Evolutionary conservation across 768 basidiomycete genomes (phyloP).

Genomic region (Chalciporus pseudorubinellus): DNA sequence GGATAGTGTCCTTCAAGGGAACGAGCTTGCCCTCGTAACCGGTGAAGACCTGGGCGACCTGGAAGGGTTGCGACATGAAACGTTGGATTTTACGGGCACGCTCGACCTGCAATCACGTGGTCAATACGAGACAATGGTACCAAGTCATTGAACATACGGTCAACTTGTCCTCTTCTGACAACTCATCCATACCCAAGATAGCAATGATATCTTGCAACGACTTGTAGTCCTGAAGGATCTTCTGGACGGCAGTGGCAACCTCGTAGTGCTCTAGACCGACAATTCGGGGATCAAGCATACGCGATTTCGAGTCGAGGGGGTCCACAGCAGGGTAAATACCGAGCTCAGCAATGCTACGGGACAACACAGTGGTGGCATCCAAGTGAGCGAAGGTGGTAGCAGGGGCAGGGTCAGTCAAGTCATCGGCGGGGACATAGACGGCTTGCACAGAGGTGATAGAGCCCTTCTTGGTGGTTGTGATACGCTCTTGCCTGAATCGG

Average conservation of each 20-base stretch:
- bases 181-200: conserved; percentile 99
- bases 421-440: conserved; percentile 99
- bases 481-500: conserved; percentile 88
- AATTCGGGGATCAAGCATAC: conserved; percentile 99
- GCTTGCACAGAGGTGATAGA: conserved; percentile 99
- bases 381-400: conserved; percentile 99
- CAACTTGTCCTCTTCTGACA: conserved; percentile 99
- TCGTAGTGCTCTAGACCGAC: conserved; percentile 94
- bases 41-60: conserved; percentile 99
- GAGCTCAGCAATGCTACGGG: conserved; percentile 97
- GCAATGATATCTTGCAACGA: conserved; percentile 99
- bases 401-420: conserved; percentile 99
- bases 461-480: conserved; percentile 99
- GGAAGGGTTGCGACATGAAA: conserved; percentile 99
- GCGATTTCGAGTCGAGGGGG: conserved; percentile 98
- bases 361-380: conserved; percentile 99
- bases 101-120: conserved; percentile 62
- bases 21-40: conserved; percentile 99
- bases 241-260: conserved; percentile 94
- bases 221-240: conserved; percentile 97
- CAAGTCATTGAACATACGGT: conserved; percentile 39
- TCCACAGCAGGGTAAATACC: conserved; percentile 99
- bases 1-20: conserved; percentile 91
- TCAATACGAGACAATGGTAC: too few species aligned
- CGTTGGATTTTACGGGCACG: conserved; percentile 98